Evolutionary conservation across 1,139 yeast species (phyloP).

Genomic region (Hyphopichia wangnamkhiaoensis): DNA sequence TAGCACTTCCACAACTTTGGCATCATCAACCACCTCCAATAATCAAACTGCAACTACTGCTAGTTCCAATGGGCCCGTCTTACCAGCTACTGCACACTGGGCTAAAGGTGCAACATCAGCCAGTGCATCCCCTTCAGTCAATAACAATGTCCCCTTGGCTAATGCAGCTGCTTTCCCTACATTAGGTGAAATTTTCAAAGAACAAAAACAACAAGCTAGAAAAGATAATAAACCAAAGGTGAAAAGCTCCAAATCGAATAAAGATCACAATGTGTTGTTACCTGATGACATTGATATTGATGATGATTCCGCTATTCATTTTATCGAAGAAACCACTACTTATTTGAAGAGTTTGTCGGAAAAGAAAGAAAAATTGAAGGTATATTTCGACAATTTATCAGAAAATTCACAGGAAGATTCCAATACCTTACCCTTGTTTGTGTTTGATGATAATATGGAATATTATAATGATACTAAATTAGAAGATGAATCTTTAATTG

Average conservation of each 20-base stretch:
- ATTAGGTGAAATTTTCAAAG: slow-evolving; percentile 60
- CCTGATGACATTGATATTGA: slow-evolving; percentile 46
- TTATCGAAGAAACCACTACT: slow-evolving; percentile 39
- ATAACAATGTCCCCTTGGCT: slow-evolving; percentile 39
- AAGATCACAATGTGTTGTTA: slow-evolving; percentile 24
- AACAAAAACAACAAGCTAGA: slow-evolving; percentile 37
- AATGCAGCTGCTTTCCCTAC: slow-evolving; percentile 72
- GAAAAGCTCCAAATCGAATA: slow-evolving; percentile 23
- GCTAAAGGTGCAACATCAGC: slow-evolving; percentile 38
- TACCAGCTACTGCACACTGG: slow-evolving; percentile 65
- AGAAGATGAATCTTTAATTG: slow-evolving; percentile 39
- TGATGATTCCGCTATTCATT: slow-evolving; percentile 36
- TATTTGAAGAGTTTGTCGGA: slow-evolving; percentile 33
- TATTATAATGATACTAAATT: slow-evolving; percentile 24
- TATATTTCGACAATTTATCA: slow-evolving; percentile 31
- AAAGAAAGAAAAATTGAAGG: slow-evolving; percentile 32
- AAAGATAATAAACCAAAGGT: slow-evolving; percentile 31
- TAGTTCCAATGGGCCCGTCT: slow-evolving; percentile 29
- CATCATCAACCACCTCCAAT: slow-evolving; percentile 4
- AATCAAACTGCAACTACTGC: slow-evolving; percentile 3
- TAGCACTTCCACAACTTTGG: slow-evolving; percentile 18
- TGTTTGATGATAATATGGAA: slow-evolving; percentile 28
- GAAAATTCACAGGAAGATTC: slow-evolving; percentile 15
- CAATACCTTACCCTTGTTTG: slow-evolving; percentile 38
- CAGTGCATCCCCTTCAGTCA: slow-evolving; percentile 37